These are phyloP conservation scores for Colletotrichum ledebouriae DNA, from an alignment of 2,329 filamentous ascomycete genomes.

Conservation along the genomic window DNA sequence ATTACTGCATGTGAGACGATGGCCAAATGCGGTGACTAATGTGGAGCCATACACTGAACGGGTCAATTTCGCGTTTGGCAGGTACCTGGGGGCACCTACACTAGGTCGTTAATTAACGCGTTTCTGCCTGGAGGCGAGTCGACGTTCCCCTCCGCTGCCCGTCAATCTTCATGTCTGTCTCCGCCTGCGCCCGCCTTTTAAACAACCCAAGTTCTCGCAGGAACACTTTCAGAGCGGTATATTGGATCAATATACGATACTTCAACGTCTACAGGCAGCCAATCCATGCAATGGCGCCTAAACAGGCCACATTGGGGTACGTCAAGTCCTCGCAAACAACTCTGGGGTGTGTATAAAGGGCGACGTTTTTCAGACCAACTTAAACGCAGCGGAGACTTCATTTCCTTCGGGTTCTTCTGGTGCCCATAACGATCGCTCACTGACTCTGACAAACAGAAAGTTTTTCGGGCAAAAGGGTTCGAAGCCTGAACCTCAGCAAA, in stretches of 20 bases:
- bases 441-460: conserved; percentile 69
- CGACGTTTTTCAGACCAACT: conserved; percentile 7
- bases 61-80: conserved; percentile 31
- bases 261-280: conserved; percentile 8
- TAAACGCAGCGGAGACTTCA: background rate
- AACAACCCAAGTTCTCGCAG: conserved; percentile 26
- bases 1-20: background rate
- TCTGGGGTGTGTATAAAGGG: conserved; percentile 71
- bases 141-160: conserved; percentile 45
- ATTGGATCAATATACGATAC: conserved; percentile 7
- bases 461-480: conserved; percentile 82
- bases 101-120: conserved; percentile 54
- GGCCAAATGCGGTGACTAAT: conserved; percentile 8
- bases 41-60: conserved; percentile 17
- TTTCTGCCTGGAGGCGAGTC: conserved; percentile 56
- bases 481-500: conserved; percentile 75
- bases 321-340: conserved; percentile 81
- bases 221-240: conserved; percentile 21
- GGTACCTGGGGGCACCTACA: conserved; percentile 28
- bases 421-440: background rate
- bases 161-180: conserved; percentile 40
- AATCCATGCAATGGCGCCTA: conserved; percentile 62
- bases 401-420: background rate
- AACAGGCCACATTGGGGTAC: conserved; percentile 91
- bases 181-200: conserved; percentile 26